Percentiles rank a stretch among this genome's conserved stretches.
These are phyloP conservation scores for Globisporangium okanoganense DNA, from an alignment of 352 stramenopile species.

Conservation along the genomic window DNA sequence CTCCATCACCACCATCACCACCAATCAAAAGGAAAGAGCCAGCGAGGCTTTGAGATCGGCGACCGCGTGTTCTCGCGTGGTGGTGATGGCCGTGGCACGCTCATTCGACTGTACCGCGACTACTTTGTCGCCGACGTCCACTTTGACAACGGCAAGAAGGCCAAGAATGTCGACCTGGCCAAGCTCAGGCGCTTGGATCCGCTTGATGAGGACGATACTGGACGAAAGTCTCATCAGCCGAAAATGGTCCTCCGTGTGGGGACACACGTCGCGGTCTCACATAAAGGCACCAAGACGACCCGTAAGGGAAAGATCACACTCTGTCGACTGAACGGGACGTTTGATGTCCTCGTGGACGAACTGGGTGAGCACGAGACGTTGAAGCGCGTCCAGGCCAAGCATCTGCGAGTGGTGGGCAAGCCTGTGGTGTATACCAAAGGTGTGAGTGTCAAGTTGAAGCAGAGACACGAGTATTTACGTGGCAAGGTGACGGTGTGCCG, in stretches of 20 bases:
- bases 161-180: conserved; percentile 59
- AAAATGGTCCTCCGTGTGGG: conserved; percentile 16
- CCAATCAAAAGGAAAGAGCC: background rate
- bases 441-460: conserved; percentile 45
- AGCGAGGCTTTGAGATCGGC: conserved; percentile 39
- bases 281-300: conserved; percentile 51
- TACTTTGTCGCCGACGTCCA: conserved; percentile 71
- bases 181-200: conserved; percentile 25
- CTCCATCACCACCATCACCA: background rate
- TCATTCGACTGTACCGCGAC: conserved; percentile 58
- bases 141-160: conserved; percentile 51
- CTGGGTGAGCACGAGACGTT: conserved; percentile 38
- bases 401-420: conserved; percentile 21
- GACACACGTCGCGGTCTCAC: conserved; percentile 28
- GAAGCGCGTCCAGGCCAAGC: conserved; percentile 26
- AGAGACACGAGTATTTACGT: conserved; percentile 52
- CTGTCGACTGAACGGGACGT: conserved; percentile 56
- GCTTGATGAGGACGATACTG: background rate
- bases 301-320: conserved; percentile 43
- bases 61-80: conserved; percentile 40
- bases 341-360: conserved; percentile 55
- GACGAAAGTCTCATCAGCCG: background rate
- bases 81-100: conserved; percentile 34
- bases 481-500: conserved; percentile 33
- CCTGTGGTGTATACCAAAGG: conserved; percentile 32